Evolutionary conservation across 73 alveolate genomes (phyloP).

Genomic region (Paramecium octaurelia): DNA sequence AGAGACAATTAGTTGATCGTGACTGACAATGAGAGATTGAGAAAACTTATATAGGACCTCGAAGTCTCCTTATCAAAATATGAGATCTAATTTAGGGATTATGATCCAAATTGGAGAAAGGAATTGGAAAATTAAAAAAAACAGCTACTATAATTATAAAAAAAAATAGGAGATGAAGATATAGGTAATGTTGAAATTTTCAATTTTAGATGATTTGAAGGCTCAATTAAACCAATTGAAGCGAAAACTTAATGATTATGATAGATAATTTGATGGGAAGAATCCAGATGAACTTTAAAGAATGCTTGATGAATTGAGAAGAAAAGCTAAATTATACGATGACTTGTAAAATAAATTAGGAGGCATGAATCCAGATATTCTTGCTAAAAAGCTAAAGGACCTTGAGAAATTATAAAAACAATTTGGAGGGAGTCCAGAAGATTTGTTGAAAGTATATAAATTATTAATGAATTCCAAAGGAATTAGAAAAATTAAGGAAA

Average conservation of each 20-base stretch:
- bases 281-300: conserved; percentile 27
- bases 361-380: neutral
- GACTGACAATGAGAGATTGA: neutral
- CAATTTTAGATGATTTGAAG: neutral
- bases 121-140: neutral
- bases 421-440: conserved; percentile 30
- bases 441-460: neutral
- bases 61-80: neutral
- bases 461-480: neutral
- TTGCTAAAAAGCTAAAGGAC: neutral
- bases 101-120: conserved; percentile 42
- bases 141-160: neutral
- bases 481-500: neutral
- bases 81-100: neutral
- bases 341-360: neutral
- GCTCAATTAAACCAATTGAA: neutral
- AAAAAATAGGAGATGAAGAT: neutral
- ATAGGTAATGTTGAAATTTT: neutral
- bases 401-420: neutral
- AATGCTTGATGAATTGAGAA: neutral
- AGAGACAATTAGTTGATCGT: neutral
- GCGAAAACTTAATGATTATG: neutral
- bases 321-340: neutral
- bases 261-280: neutral
- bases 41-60: neutral